Percentiles rank a stretch among this genome's conserved stretches.
Conservation (phyloP, 305 asterid species). For the Fraxinus greggii region DNA sequence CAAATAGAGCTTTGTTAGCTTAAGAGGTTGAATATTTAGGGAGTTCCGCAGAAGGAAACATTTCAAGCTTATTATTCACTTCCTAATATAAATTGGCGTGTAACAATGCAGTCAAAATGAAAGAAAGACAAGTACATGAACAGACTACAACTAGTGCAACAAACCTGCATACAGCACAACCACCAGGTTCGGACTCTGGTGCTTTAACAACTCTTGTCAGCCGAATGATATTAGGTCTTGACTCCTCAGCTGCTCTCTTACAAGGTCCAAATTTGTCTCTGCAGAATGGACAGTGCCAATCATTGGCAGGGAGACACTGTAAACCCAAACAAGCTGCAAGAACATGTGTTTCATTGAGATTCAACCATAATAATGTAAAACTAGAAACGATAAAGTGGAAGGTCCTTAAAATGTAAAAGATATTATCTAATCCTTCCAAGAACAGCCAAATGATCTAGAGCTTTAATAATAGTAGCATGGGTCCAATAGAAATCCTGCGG, state of each 20-base stretch:
- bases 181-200: slow-evolving; percentile 84
- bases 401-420: not conserved
- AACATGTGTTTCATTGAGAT: slow-evolving; percentile 17
- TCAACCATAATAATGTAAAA: slow-evolving; percentile 20
- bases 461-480: not conserved
- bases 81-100: not conserved
- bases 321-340: slow-evolving; percentile 84
- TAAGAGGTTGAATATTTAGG: not conserved
- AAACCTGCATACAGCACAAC: slow-evolving; percentile 97
- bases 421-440: not conserved
- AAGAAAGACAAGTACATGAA: not conserved
- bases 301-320: slow-evolving; percentile 48
- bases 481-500: not conserved
- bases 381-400: not conserved
- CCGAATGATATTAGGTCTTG: slow-evolving; percentile 63
- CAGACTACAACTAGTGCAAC: slow-evolving; percentile 25
- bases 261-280: slow-evolving; percentile 60
- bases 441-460: not conserved
- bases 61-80: slow-evolving; percentile 4
- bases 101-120: not conserved
- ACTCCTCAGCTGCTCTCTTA: slow-evolving; percentile 59
- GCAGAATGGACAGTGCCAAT: slow-evolving; percentile 82
- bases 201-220: slow-evolving; percentile 85
- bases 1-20: not conserved
- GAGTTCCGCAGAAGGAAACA: not conserved